These are phyloP conservation scores for Hypomyces perniciosus DNA, from an alignment of 2,329 filamentous ascomycete genomes.

Conservation along the genomic window DNA sequence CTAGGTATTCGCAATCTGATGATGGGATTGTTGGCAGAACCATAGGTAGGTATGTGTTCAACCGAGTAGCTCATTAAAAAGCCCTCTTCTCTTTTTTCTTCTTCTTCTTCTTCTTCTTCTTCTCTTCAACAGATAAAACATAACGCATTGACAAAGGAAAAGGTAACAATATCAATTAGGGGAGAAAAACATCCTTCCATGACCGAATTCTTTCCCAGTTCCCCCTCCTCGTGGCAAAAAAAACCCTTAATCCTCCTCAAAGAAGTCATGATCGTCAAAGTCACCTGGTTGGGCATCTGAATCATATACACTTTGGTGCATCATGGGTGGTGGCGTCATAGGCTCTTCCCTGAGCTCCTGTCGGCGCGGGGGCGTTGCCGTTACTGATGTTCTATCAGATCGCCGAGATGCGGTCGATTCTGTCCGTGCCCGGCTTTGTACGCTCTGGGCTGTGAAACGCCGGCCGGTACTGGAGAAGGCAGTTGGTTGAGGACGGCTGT, in stretches of 20 bases:
- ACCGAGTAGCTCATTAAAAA: no score
- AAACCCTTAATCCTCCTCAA: slow-evolving; percentile 37
- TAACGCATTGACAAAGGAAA: not conserved
- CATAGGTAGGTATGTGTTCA: not conserved
- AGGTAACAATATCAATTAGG: slow-evolving; percentile 9
- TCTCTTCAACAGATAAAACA: not conserved
- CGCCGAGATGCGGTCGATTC: slow-evolving; percentile 30
- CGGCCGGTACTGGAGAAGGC: slow-evolving; percentile 57
- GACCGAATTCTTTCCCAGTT: slow-evolving; percentile 16
- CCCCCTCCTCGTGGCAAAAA: slow-evolving; percentile 1
- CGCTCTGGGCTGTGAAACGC: slow-evolving; percentile 45
- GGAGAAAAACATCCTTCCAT: slow-evolving; percentile 18
- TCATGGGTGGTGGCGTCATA: slow-evolving; percentile 58
- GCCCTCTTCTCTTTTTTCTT: no score
- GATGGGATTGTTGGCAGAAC: not conserved
- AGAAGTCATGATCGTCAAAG: slow-evolving; percentile 55
- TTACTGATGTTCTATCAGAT: slow-evolving; percentile 34
- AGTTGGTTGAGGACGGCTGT: slow-evolving; percentile 45
- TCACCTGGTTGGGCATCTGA: slow-evolving; percentile 54
- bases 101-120: no score
- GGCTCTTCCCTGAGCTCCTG: slow-evolving; percentile 36
- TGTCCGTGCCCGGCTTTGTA: slow-evolving; percentile 20
- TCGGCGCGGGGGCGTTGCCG: slow-evolving; percentile 39
- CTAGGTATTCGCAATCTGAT: slow-evolving; percentile 30
- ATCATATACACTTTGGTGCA: slow-evolving; percentile 53